Evolutionary conservation across 2,329 filamentous ascomycete species (phyloP), one percentile per base, ranked within the genome.

Genomic region (Penicillium sumatraense): DNA sequence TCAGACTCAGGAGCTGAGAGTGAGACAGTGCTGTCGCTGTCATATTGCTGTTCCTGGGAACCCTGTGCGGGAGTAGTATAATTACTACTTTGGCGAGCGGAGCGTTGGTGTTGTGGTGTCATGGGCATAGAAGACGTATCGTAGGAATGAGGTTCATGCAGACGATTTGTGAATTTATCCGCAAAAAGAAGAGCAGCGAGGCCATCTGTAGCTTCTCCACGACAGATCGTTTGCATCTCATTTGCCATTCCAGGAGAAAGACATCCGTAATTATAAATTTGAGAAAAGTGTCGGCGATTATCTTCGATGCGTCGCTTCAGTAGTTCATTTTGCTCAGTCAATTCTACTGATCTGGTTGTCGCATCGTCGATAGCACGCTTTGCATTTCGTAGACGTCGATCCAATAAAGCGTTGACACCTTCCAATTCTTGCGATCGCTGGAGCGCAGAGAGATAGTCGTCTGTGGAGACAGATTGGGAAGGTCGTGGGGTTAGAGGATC

Each of bases 11-110:
- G 69, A 40, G 85, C 83, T 1, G 82, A 83, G 18, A 85, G 88
- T 1, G 91, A 95, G 46, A 95, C 92, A 1, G 91, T 96, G 76
- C 90, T 93, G 72, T 96, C 91, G 56, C 90, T 86, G 72, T 91
- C 92, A 72, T 87, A 63, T 63, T 69, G 66, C 38, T 80, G 78
- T 18, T 81, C 79, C 3, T 77, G 77, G 13, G 58, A 79, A 70
- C 89, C 78, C 63, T 62, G 69, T 4, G 82, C 79, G 0, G 88
- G 85, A 46, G 88, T 86, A 47, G 86, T 78, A 63, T 89, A 81
- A 3, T 78, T 80, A 14, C 76, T 74, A 45, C 81, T 80, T 36
- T 79, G 76, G 35, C 78, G 80, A 29, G 75, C 73, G 11, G 78
- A 75, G 47, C 83, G 81, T 40, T 80, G 72, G 13, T 85, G 81